A percentile compares a stretch with the other conserved stretches of the same genome.
These are phyloP conservation scores for Gleditsia sinensis DNA, from an alignment of 306 rosid genomes.

Conservation along the genomic window DNA sequence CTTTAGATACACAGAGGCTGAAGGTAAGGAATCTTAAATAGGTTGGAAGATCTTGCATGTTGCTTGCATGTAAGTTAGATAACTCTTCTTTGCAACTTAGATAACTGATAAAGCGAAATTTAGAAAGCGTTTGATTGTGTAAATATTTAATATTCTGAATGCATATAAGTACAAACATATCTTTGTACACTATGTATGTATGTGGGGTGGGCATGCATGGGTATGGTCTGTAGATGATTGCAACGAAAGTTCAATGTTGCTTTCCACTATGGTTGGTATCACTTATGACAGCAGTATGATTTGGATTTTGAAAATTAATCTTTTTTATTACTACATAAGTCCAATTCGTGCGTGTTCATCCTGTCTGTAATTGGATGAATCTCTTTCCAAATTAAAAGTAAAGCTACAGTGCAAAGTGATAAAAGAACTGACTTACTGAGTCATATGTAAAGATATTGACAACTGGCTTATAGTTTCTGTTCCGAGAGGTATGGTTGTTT, in stretches of 20 bases:
- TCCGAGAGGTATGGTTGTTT: background rate
- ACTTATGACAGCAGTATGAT: background rate
- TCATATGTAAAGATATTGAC: background rate
- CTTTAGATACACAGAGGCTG: slow-evolving; percentile 97
- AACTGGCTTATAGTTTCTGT: slow-evolving; percentile 24
- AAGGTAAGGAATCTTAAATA: slow-evolving; percentile 63
- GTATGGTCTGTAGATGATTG: background rate
- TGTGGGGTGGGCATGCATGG: background rate
- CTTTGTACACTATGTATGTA: background rate
- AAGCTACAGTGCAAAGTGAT: background rate
- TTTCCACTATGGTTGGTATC: background rate
- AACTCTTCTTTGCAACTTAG: background rate
- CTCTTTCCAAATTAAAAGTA: slow-evolving; percentile 16
- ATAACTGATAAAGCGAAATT: slow-evolving; percentile 7
- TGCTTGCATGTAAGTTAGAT: slow-evolving; percentile 27
- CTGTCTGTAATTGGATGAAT: background rate
- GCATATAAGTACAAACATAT: background rate
- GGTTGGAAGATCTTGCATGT: slow-evolving; percentile 6
- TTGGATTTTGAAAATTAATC: background rate
- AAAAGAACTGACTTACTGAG: slow-evolving; percentile 3
- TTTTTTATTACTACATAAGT: background rate
- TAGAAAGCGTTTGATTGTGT: slow-evolving; percentile 10
- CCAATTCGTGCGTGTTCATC: background rate
- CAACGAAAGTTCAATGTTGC: background rate
- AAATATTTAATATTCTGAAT: slow-evolving; percentile 13